Evolutionary conservation across 2,329 filamentous ascomycete species (phyloP), one percentile per base, ranked within the genome.

Genomic region (Fusarium buharicum): DNA sequence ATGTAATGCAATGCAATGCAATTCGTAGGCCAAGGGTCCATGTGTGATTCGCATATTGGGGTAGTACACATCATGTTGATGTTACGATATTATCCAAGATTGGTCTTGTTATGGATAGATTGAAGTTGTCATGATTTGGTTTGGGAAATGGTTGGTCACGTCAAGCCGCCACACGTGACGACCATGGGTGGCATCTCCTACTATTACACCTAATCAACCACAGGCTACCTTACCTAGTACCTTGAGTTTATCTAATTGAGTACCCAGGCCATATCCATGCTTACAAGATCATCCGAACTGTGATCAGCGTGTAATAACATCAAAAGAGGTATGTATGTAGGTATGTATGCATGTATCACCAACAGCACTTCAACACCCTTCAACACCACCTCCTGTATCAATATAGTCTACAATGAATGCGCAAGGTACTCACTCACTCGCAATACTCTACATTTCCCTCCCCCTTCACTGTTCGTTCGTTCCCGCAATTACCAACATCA

Each of bases 401-500:
- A 56, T 66, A 63, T 66, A 66, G 50, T 64, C 59, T 66, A 64
- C 63, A 66, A 52, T n/a, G 40, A 43, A 55, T 50, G 52, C 33
- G 51, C 22, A 24, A 8, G 22, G 22, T 59, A 60, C 55, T n/a
- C n/a, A n/a, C n/a, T n/a, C n/a, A n/a, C n/a, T 60, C 57, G 54
- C 52, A 51, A 64, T 66, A 58, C 50, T 65, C 55, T 61, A 62
- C 66, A 59, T 48, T 30, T 33, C 43, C 37, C 47, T 52, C 52
- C 37, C 51, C 22, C 16, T 38, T 24, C 46, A 31, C 45, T 37
- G 27, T 47, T 52, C n/a, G n/a, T n/a, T n/a, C n/a, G n/a, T 6
- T 34, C 27, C 50, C 44, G 27, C 52, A 62, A 70, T 71, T 69
- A 66, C 39, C 59, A 68, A 62, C 53, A 49, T 64, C 59, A 57